Conservation (phyloP, 148 eudicot species). For the Heliosperma pusillum region DNA sequence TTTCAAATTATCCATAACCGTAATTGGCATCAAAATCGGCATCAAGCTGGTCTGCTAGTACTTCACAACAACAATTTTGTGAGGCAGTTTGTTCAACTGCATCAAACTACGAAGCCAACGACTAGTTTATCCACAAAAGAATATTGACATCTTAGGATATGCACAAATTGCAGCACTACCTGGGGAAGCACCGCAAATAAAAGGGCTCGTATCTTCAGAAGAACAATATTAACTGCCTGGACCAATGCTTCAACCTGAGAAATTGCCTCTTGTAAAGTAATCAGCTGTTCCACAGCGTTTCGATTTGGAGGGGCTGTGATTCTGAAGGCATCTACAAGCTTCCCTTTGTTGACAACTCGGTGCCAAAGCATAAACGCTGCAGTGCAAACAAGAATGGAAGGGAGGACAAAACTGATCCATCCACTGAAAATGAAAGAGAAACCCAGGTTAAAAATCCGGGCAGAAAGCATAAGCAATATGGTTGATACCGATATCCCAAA, state of each 20-base stretch:
- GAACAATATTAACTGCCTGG: slow-evolving; percentile 61
- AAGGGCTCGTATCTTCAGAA: slow-evolving; percentile 69
- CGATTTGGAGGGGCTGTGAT: slow-evolving; percentile 56
- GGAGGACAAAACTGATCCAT: slow-evolving; percentile 53
- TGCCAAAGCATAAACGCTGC: slow-evolving; percentile 66
- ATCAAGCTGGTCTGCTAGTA: background rate
- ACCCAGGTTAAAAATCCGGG: background rate
- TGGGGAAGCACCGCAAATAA: slow-evolving; percentile 64
- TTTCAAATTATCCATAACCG: too few species aligned
- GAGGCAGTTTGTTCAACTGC: background rate
- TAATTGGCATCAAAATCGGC: background rate
- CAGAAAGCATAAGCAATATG: background rate
- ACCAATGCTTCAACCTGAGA: slow-evolving; percentile 60
- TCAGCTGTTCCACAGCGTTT: slow-evolving; percentile 78
- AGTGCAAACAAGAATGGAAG: slow-evolving; percentile 43
- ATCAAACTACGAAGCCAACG: too few species aligned
- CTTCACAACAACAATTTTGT: background rate
- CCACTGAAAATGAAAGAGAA: slow-evolving; percentile 46
- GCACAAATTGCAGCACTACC: slow-evolving; percentile 37
- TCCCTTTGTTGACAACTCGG: slow-evolving; percentile 43
- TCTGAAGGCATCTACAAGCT: slow-evolving; percentile 53
- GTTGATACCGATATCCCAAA: background rate
- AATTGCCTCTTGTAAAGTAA: slow-evolving; percentile 69
- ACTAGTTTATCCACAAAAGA: background rate
- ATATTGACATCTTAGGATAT: background rate